Conservation (phyloP, 176 grass and related monocot species). For the Oryza brachyantha region DNA sequence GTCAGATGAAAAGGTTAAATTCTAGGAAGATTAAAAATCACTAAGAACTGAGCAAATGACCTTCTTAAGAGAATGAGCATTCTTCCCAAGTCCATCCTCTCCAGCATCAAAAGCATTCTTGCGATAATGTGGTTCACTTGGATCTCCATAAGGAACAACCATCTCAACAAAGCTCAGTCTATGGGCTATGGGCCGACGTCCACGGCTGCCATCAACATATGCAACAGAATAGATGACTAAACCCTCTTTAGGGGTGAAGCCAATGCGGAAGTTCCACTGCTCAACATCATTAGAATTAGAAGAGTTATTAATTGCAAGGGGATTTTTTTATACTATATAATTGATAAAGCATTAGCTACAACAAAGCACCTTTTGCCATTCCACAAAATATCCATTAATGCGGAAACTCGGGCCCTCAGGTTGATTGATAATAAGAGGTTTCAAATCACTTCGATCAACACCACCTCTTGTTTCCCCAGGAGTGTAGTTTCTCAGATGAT, state of each 20-base stretch:
- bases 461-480: slow-evolving; percentile 94
- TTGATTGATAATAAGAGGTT: slow-evolving; percentile 82
- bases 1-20: slow-evolving; percentile 21
- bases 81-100: slow-evolving; percentile 99
- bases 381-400: slow-evolving; percentile 91
- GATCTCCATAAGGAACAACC: slow-evolving; percentile 99
- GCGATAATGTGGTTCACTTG: slow-evolving; percentile 94
- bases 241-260: slow-evolving; percentile 96
- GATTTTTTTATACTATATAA: background rate
- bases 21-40: background rate
- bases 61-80: slow-evolving; percentile 98
- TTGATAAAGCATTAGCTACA: background rate
- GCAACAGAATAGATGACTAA: slow-evolving; percentile 95
- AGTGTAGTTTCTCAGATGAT: slow-evolving; percentile 98
- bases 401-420: slow-evolving; percentile 98
- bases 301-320: background rate
- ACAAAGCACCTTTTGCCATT: slow-evolving; percentile 91
- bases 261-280: slow-evolving; percentile 99
- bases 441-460: slow-evolving; percentile 95
- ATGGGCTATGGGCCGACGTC: slow-evolving; percentile 85
- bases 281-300: slow-evolving; percentile 16
- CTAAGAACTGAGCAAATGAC: slow-evolving; percentile 31
- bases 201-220: slow-evolving; percentile 93
- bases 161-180: slow-evolving; percentile 99
- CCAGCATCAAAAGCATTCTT: slow-evolving; percentile 99